Conservation (phyloP, 192 early-diverging fungal species). For the Podila epicladia region DNA sequence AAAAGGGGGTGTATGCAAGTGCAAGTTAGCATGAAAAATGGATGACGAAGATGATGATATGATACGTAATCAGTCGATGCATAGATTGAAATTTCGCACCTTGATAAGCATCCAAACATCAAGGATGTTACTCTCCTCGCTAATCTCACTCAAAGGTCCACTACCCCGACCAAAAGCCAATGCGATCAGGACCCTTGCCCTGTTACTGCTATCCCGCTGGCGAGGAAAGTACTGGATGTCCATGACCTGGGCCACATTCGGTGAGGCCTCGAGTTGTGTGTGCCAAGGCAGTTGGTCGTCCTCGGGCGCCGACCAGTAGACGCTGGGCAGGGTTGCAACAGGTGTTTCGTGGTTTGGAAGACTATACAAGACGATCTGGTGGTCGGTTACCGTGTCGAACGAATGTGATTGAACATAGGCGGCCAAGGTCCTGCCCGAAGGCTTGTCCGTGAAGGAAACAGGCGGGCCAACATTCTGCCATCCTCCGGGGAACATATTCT, state of each 20-base stretch:
- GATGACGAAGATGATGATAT: neutral
- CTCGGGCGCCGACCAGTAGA: constrained; percentile 9
- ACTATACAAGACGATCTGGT: constrained; percentile 15
- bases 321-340: constrained; percentile 9
- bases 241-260: constrained; percentile 23
- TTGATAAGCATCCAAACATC: constrained; percentile 25
- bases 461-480: constrained; percentile 26
- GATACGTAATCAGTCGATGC: neutral
- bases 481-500: neutral
- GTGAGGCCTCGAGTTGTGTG: neutral
- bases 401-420: constrained; percentile 19
- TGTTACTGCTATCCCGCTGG: neutral
- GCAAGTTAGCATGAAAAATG: no score
- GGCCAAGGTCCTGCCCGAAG: constrained; percentile 2
- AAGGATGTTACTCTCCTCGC: constrained; percentile 5
- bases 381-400: neutral
- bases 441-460: neutral
- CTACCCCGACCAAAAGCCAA: constrained; percentile 26
- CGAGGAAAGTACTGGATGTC: constrained; percentile 18
- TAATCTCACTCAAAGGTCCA: neutral
- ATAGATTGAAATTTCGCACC: neutral
- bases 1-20: neutral
- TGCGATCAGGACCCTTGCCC: constrained; percentile 22
- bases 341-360: constrained; percentile 22
- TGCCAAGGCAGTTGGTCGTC: constrained; percentile 2